Evolutionary conservation across 768 basidiomycete species (phyloP), one percentile per base, ranked within the genome.

Genomic region (Pisolithus marmoratus): DNA sequence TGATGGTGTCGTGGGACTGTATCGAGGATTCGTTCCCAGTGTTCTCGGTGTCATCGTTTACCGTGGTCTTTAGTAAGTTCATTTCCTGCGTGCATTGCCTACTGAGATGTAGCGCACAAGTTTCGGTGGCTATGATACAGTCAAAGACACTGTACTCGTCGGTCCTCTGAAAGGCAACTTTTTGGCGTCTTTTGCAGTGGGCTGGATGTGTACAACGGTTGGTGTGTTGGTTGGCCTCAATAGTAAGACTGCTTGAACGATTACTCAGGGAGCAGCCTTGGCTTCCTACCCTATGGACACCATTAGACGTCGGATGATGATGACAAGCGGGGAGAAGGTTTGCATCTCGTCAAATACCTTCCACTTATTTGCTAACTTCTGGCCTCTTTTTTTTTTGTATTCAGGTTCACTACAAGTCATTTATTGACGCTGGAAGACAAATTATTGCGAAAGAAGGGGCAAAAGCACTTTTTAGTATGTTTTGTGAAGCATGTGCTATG

Each of bases 261-360:
- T 24, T 43, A 40, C 44, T 2, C 49, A 73, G 72, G 66, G 64
- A 23, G 73, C 74, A 14, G 60, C 72, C 8, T 52, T 71, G 37
- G 67, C 63, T 23, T 64, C 74, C n/a, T 75, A 75, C 48, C 74
- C 73, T 3, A 60, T 75, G 51, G 75, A 75, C 50, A 75, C 75
- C 2, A 72, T 75, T 53, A 63, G 74, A 20, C 64, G 75, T 47
- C 62, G 75, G 49, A 76, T 75, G 74, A 75, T 75, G 75, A 75
- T 75, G 74, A 72, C 72, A 14, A 70, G 69, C 0, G 74, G 72
- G 26, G 67, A 72, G 53, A 64, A 63, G 49, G 70, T 49, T 45
- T 19, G 56, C 34, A 14, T 43, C 1, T 23, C 36, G 9, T 24
- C 1, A 22, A 22, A 1, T 4, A 12, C 4, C 22, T 38, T 34